Base-by-base conservation (phyloP, 441 rosid species). In the Raphanus hybrid region DNA sequence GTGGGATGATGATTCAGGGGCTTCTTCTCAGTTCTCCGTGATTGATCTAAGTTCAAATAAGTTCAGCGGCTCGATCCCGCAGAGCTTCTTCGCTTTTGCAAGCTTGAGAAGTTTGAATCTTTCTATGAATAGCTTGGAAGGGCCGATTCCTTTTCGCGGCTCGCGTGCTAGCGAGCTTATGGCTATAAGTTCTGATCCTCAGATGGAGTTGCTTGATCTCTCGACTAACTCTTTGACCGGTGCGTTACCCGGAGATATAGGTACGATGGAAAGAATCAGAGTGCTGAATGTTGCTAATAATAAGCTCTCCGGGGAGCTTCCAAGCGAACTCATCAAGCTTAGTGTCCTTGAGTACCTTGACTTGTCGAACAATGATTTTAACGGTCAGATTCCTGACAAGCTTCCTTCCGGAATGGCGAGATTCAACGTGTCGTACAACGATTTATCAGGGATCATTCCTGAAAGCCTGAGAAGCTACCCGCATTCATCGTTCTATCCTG, bases 151-250 rank as follows among this genome's bases (percentile, higher is more conserved):
- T 75, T 78, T 89, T 75, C 89, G 74, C 68, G 78, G 89, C 8
- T 86, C 93, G 18, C 81, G 27, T 27, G 91, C 84, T 16, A 87
- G 86, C 69, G 94, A 87, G 79, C 84, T 92, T 34, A 71, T 90
- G 76, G 76, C 80, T 65, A 48, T 87, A 81, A 82, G 82, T 65
- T 71, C 86, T 75, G 73, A 71, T 78, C 87, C 90, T 18, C 85
- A 29, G 45, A 80, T 94, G 91, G 94, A 91, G 82, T 91, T 82
- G 76, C 96, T 94, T 82, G 98, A 94, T 85, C 98, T 94, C 76
- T 94, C 98, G 9, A 37, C 84, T 70, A 94, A 94, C 85, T 86
- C 85, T 74, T 86, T 94, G 70, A 76, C 82, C 26, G 97, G 94
- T 75, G 70, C 70, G 71, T 80, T 94, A 78, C 89, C 96, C 57